Evolutionary conservation across 768 basidiomycete species (phyloP), one percentile per base, ranked within the genome.

Genomic region (Termitomyces sp.): DNA sequence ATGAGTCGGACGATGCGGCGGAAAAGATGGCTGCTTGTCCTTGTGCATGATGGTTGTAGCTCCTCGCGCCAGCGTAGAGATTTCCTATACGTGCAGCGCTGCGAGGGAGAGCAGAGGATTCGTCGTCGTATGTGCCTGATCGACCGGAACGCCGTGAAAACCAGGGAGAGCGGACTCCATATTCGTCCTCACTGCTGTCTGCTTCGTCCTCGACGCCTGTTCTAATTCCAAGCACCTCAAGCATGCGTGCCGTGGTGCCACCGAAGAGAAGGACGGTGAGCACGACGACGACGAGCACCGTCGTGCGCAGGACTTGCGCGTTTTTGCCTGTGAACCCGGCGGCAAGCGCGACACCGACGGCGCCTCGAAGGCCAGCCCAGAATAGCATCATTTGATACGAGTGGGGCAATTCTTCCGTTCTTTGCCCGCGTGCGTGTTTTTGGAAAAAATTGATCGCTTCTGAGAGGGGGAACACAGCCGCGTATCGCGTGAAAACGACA

Each of bases 341-440:
- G 1, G 97, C 97, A 35, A 99, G 85, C 4, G 97, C 97, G 22
- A 99, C 97, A 42, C 97, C 97, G 46, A 99, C 97, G 0, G 97
- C 97, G 39, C 97, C 97, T 33, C 97, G 82, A 57, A 99, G 77
- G 6, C 96, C 96, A 1, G 96, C 96, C 97, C 96, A 99, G 76
- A 98, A 98, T 16, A 98, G 78, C 95, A 98, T 97, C 93, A 98
- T 96, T 68, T 98, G 96, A 70, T 99, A 98, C 12, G 94, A 95
- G 73, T 98, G 96, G 1, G 97, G 96, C 5, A 99, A 78, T 67
- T 98, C 96, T 65, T 97, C 96, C 24, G 82, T 77, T 45, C 94
- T 84, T 69, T 95, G 92, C 1, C 94, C 94, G 1, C 93, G 86
- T 2, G 85, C 88, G 62, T 96, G 91, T 61, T 75, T 78, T 67